These are phyloP conservation scores for Heliosperma pusillum DNA, from an alignment of 148 eudicot genomes.

Conservation along the genomic window DNA sequence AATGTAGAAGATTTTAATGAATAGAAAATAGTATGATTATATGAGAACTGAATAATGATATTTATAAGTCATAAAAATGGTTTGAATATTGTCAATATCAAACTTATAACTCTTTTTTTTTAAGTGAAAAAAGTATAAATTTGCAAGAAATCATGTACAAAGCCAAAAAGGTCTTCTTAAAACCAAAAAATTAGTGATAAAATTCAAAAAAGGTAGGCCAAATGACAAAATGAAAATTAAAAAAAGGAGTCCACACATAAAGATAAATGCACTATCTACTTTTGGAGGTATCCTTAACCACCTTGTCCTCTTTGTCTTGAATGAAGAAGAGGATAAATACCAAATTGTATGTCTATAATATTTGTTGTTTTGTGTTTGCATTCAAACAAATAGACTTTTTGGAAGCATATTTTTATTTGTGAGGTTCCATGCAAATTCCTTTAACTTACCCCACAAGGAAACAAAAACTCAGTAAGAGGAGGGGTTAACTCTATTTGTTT, in stretches of 20 bases:
- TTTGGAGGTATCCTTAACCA: conserved; percentile 43
- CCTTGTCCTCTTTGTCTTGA: conserved; percentile 55
- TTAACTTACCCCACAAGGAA: conserved; percentile 41
- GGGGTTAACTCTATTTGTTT: conserved; percentile 39
- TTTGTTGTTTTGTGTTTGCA: conserved; percentile 20
- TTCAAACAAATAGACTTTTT: conserved; percentile 38
- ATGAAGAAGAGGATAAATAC: conserved; percentile 43
- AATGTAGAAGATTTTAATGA: too few species aligned
- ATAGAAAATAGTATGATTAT: too few species aligned
- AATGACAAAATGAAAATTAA: conserved; percentile 20
- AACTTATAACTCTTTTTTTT: not conserved
- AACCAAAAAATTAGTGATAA: not conserved
- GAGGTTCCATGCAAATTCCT: conserved; percentile 43
- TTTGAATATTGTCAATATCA: too few species aligned
- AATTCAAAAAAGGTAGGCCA: not conserved
- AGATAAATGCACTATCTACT: conserved; percentile 28
- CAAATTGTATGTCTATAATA: conserved; percentile 41
- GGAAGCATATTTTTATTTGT: conserved; percentile 31
- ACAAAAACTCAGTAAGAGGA: conserved; percentile 31
- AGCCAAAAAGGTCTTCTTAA: not conserved
- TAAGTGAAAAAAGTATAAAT: too few species aligned
- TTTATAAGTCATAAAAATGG: too few species aligned
- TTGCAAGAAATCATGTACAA: not conserved
- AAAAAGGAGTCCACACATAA: conserved; percentile 23
- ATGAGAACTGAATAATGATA: too few species aligned